Base-by-base conservation (phyloP, 2,329 filamentous ascomycete genomes). In the Penicillium griseofulvum region DNA sequence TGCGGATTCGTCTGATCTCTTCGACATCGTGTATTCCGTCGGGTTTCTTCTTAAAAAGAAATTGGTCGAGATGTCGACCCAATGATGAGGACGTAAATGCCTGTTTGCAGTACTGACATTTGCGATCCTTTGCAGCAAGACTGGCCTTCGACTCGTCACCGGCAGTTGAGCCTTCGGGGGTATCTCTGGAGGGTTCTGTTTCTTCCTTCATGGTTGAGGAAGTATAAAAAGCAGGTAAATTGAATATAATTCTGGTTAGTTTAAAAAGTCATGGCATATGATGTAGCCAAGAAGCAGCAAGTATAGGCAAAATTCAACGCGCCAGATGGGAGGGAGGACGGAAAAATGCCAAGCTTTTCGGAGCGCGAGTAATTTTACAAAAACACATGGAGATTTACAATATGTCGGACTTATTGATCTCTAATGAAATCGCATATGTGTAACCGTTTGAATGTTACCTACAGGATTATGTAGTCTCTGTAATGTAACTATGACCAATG, bases 41-140 rank as follows among this genome's bases (percentile, higher is more conserved):
- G 1, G 93, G 91, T 72, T 97, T 97, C 77, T 91, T 95, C 56
- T 91, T 88, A 69, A 91, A 92, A 67, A 97, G 92, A 73, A 95
- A 97, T 37, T 96, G 84, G 72, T 97, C 93, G 63, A 97, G 86
- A 75, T 97, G 93, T 43, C 93, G 88, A 47, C 93, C 93, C 50
- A 97, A 84, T 2, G 91, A 96, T 16, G 91, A 96, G 1, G 92
- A 97, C 16, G 93, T 97, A 71, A 97, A 97, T 7, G 88, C 82
- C 73, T 96, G 91, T 44, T 86, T 82, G 73, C 93, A 97, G 77
- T 90, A 97, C 34, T 87, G 89, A 72, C 93, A 97, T 61, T 81
- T 87, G 70, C 90, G 91, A 77, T 97, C 92, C 75, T 97, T 97
- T 56, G 82, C 74, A 16, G 88, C 81, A 50, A 77, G 72, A 53